Evolutionary conservation across 345 rosid species (phyloP).

Genomic region (Gossypium arboreum): DNA sequence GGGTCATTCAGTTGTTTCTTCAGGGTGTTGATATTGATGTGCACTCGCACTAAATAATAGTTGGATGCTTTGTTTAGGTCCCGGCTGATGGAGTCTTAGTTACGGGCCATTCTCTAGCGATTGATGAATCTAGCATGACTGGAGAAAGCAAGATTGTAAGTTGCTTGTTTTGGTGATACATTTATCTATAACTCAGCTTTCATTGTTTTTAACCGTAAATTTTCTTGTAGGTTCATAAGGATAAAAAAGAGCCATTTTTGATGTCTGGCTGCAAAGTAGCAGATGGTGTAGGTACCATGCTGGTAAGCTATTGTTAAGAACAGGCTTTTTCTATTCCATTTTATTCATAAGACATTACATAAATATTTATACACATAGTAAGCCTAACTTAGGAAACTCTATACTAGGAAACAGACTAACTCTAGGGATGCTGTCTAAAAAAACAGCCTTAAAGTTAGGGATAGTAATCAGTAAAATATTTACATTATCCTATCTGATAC

Average conservation of each 20-base stretch:
- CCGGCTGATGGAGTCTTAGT: conserved; percentile 96
- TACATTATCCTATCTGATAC: too few species aligned
- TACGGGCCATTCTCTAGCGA: conserved; percentile 85
- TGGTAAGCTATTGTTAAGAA: conserved; percentile 42
- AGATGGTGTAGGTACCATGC: conserved; percentile 92
- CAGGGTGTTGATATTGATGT: neutral
- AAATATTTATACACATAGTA: too few species aligned
- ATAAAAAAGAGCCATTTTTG: conserved; percentile 79
- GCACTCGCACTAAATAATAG: neutral
- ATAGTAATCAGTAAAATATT: too few species aligned
- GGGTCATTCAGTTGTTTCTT: conserved; percentile 21
- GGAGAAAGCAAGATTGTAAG: conserved; percentile 97
- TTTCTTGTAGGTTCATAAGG: conserved; percentile 71
- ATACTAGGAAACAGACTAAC: too few species aligned
- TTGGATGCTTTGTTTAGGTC: conserved; percentile 43
- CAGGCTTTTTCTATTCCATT: too few species aligned
- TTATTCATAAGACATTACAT: too few species aligned
- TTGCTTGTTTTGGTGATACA: conserved; percentile 16
- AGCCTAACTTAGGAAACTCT: too few species aligned
- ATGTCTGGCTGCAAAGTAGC: conserved; percentile 99
- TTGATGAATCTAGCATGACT: conserved; percentile 99
- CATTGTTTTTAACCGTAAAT: conserved; percentile 22
- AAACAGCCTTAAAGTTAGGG: too few species aligned
- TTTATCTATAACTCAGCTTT: conserved; percentile 3
- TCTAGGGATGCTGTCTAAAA: too few species aligned